Evolutionary conservation across 2,329 filamentous ascomycete genomes (phyloP).

Genomic region (Diaporthe amygdali): DNA sequence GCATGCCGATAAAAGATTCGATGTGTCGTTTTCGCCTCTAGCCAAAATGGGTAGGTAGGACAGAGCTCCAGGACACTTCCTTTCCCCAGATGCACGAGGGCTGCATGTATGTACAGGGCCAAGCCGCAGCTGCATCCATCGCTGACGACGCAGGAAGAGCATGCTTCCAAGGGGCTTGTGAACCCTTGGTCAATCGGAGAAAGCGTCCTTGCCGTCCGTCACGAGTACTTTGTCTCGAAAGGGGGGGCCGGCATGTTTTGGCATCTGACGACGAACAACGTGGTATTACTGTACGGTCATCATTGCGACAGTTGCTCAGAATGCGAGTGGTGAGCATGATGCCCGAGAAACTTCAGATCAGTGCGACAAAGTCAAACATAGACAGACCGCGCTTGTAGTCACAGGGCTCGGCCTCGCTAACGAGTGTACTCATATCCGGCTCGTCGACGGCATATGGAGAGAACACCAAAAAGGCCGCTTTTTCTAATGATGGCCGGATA

Average conservation of each 20-base stretch:
- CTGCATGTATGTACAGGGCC: conserved; percentile 25
- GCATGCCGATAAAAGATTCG: conserved; percentile 6
- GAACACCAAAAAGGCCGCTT: not conserved
- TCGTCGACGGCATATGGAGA: not conserved
- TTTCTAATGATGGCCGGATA: conserved; percentile 30
- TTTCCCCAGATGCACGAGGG: conserved; percentile 22
- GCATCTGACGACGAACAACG: conserved; percentile 32
- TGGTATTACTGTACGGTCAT: conserved; percentile 35
- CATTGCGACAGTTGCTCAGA: conserved; percentile 31
- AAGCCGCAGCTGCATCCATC: conserved; percentile 21
- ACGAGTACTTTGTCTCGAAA: conserved; percentile 12
- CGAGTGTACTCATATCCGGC: not conserved
- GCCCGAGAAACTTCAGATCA: not conserved
- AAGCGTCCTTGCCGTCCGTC: conserved; percentile 18
- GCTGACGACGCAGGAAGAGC: conserved; percentile 18
- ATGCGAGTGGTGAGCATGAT: conserved; percentile 6
- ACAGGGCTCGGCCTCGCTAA: not conserved
- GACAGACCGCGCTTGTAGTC: not conserved
- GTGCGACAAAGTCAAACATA: conserved; percentile 9
- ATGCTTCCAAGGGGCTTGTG: conserved; percentile 2
- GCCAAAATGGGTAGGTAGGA: conserved; percentile 27
- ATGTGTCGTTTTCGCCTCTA: not conserved
- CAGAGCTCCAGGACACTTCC: not conserved
- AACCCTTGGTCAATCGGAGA: conserved; percentile 17
- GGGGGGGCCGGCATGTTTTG: conserved; percentile 20